A percentile compares a stretch with the other conserved stretches of the same genome.
These are phyloP conservation scores for Geosmithia morbida DNA, from an alignment of 2,329 filamentous ascomycete species.

Conservation along the genomic window DNA sequence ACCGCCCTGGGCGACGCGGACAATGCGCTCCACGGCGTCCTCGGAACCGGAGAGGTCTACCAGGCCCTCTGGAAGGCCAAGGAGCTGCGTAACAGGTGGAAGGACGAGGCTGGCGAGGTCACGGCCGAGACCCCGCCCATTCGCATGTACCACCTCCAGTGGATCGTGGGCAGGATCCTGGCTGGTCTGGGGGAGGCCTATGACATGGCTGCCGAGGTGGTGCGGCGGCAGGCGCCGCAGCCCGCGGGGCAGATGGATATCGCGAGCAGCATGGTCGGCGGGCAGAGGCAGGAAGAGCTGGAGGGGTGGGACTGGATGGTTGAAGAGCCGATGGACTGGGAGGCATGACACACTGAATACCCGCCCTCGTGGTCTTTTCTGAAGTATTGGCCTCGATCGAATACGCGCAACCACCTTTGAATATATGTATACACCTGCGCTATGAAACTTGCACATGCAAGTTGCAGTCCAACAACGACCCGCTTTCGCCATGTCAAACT, in stretches of 20 bases:
- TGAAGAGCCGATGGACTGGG: slow-evolving; percentile 21
- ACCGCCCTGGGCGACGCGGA: slow-evolving; percentile 39
- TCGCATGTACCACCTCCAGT: slow-evolving; percentile 45
- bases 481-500: too few species aligned
- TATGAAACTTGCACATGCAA: too few species aligned
- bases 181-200: slow-evolving; percentile 44
- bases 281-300: slow-evolving; percentile 6
- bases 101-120: slow-evolving; percentile 36
- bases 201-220: slow-evolving; percentile 29
- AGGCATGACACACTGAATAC: slow-evolving; percentile 7
- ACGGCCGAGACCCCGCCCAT: slow-evolving; percentile 21
- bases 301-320: slow-evolving; percentile 24
- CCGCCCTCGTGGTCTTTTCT: too few species aligned
- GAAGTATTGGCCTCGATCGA: too few species aligned
- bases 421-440: too few species aligned
- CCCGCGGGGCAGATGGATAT: neutral
- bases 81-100: slow-evolving; percentile 59
- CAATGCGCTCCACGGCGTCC: slow-evolving; percentile 39
- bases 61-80: slow-evolving; percentile 51
- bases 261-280: neutral
- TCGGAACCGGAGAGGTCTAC: slow-evolving; percentile 41
- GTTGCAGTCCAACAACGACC: too few species aligned
- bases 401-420: too few species aligned
- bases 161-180: slow-evolving; percentile 43
- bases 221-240: slow-evolving; percentile 10